A percentile compares a stretch with the other conserved stretches of the same genome.
Evolutionary conservation across 1,284 basidiomycete genomes (phyloP).

Genomic region (Moesziomyces globuligerus): DNA sequence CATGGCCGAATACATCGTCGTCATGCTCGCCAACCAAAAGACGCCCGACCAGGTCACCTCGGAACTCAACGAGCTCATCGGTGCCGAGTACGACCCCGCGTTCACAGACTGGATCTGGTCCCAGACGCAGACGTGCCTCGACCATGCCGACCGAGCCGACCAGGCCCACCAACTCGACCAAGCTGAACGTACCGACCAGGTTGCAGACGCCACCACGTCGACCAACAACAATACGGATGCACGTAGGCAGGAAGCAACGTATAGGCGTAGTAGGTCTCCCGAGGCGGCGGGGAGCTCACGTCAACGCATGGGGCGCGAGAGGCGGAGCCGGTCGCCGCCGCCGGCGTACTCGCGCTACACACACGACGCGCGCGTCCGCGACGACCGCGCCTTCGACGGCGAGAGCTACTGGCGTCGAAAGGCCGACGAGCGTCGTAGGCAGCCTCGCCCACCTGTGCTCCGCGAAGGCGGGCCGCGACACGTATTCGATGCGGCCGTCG

Average conservation of each 20-base stretch:
- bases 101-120: slow-evolving; percentile 60
- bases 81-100: slow-evolving; percentile 52
- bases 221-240: background rate
- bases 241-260: background rate
- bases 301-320: background rate
- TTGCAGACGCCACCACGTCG: background rate
- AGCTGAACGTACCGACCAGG: background rate
- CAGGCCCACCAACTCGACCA: too few relatives aligned
- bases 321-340: slow-evolving; percentile 7
- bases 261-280: slow-evolving; percentile 12
- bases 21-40: slow-evolving; percentile 67
- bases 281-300: slow-evolving; percentile 1
- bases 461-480: slow-evolving; percentile 9
- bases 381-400: slow-evolving; percentile 20
- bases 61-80: slow-evolving; percentile 62
- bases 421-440: slow-evolving; percentile 23
- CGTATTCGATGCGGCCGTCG: slow-evolving; percentile 19
- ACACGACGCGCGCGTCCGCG: slow-evolving; percentile 2
- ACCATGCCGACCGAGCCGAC: slow-evolving; percentile 1
- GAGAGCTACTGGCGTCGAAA: slow-evolving; percentile 24
- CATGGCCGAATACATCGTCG: slow-evolving; percentile 66
- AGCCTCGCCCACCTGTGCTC: slow-evolving; percentile 17
- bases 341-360: background rate
- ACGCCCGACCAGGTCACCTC: slow-evolving; percentile 56
- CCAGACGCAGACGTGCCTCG: slow-evolving; percentile 28